Conservation (phyloP, 345 rosid species). For the Gossypium stocksii region DNA sequence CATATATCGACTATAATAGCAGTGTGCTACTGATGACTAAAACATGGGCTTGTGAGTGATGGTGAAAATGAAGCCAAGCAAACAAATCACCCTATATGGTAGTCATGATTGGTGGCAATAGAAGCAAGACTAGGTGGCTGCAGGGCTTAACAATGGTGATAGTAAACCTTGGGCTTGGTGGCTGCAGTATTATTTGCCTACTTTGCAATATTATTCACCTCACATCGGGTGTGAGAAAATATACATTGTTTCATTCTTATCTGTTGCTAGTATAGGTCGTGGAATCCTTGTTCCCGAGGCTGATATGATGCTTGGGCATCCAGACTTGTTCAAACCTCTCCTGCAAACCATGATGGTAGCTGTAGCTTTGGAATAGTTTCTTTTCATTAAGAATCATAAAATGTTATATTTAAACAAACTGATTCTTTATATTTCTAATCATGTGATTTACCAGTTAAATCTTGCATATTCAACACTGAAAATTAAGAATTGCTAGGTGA, state of each 20-base stretch:
- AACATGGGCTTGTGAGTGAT: background rate
- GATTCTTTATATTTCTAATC: background rate
- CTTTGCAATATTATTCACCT: conserved; percentile 2
- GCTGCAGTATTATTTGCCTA: background rate
- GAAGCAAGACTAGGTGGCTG: background rate
- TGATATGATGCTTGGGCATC: conserved; percentile 3
- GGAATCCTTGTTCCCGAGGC: background rate
- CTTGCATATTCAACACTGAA: background rate
- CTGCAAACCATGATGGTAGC: background rate
- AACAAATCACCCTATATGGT: background rate
- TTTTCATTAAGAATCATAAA: background rate
- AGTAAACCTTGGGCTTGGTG: background rate
- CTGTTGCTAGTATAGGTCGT: background rate
- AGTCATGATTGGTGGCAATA: background rate
- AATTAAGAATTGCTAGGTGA: background rate
- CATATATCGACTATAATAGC: background rate
- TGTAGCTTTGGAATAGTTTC: background rate
- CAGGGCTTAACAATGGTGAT: background rate
- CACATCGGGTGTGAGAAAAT: background rate
- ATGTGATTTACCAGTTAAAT: background rate
- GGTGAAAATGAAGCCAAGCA: background rate
- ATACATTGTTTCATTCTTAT: background rate
- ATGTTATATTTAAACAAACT: background rate
- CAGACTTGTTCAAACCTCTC: background rate
- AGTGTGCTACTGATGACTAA: background rate